Percentiles rank a stretch among this genome's conserved stretches.
Evolutionary conservation across 2,329 filamentous ascomycete species (phyloP).

Genomic region (Cladosporium sp.): DNA sequence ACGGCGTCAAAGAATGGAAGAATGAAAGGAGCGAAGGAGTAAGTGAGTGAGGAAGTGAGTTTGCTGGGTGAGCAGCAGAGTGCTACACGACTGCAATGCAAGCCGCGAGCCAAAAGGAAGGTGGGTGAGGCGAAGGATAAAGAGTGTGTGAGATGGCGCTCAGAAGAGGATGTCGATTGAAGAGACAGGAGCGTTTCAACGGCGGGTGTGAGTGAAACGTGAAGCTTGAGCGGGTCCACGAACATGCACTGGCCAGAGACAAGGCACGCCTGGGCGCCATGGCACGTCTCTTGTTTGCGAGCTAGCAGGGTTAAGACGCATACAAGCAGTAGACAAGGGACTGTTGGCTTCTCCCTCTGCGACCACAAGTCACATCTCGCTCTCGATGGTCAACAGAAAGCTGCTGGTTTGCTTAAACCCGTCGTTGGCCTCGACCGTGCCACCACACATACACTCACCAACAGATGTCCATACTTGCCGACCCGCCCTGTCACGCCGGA

Average conservation of each 20-base stretch:
- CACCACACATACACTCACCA: background rate
- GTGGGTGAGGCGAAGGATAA: slow-evolving; percentile 2
- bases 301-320: slow-evolving; percentile 5
- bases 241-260: slow-evolving; percentile 1
- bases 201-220: slow-evolving; percentile 5
- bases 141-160: background rate
- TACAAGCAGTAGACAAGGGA: background rate
- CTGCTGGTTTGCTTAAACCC: background rate
- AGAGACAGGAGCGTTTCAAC: background rate
- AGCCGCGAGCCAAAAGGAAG: slow-evolving; percentile 3
- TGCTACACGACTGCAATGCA: slow-evolving; percentile 3
- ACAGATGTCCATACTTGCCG: background rate
- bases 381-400: background rate
- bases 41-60: slow-evolving; percentile 5
- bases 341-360: slow-evolving; percentile 1
- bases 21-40: background rate
- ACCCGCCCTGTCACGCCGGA: background rate
- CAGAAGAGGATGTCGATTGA: background rate
- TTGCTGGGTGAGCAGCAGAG: slow-evolving; percentile 4
- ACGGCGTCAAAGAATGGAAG: slow-evolving; percentile 2
- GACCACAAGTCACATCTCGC: background rate
- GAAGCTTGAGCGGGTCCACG: background rate
- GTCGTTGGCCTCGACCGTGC: background rate
- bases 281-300: slow-evolving; percentile 3
- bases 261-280: slow-evolving; percentile 12